These are phyloP conservation scores for Begonia peltatifolia DNA, from an alignment of 306 rosid species.

Conservation along the genomic window DNA sequence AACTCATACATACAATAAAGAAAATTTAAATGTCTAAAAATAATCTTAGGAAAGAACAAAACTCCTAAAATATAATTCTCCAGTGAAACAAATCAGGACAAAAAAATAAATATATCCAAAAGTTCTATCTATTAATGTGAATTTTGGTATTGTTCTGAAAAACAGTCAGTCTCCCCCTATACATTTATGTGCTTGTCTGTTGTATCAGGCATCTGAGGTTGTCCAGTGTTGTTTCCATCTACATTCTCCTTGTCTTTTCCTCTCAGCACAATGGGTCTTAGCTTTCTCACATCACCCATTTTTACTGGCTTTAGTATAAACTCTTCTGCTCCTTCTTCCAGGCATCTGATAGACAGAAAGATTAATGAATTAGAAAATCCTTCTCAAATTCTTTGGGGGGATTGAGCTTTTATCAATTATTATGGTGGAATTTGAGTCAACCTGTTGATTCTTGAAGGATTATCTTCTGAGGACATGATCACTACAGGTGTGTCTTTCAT, in stretches of 20 bases:
- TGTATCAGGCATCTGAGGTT: conserved; percentile 23
- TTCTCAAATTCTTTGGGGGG: not conserved
- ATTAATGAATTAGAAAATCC: not conserved
- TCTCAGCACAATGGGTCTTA: conserved; percentile 59
- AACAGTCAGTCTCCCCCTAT: not conserved
- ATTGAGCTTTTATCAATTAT: too few relatives aligned
- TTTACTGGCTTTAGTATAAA: conserved; percentile 74
- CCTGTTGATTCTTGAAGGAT: conserved; percentile 77
- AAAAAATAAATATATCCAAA: not conserved
- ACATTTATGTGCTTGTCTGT: conserved; percentile 2
- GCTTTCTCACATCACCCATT: conserved; percentile 59
- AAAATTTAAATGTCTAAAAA: too few relatives aligned
- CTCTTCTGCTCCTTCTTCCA: conserved; percentile 86
- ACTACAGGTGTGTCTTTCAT: conserved; percentile 82
- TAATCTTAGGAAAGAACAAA: too few relatives aligned
- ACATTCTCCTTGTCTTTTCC: conserved; percentile 25
- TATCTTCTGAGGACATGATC: conserved; percentile 86
- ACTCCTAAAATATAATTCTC: too few relatives aligned
- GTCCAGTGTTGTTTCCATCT: conserved; percentile 18
- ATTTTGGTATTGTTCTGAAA: not conserved
- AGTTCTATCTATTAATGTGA: not conserved
- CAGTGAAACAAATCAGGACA: not conserved
- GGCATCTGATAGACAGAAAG: conserved; percentile 34
- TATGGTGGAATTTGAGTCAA: conserved; percentile 4
- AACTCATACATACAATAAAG: too few relatives aligned